These are phyloP conservation scores for Leccinum disarticulatum DNA, from an alignment of 768 basidiomycete genomes.

Conservation along the genomic window DNA sequence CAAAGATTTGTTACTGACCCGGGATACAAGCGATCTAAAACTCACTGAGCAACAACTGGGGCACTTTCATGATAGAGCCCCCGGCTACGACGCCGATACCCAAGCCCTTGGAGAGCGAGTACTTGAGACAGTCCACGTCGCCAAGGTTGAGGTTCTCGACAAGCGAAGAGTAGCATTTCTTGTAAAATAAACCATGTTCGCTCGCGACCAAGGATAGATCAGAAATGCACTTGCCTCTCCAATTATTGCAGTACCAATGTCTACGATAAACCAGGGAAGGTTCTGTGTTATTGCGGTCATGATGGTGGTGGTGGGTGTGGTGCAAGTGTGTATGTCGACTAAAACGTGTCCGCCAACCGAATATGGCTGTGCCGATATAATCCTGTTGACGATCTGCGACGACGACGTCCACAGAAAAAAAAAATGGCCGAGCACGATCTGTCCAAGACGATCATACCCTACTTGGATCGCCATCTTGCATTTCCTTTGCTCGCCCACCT, in stretches of 20 bases:
- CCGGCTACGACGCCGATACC: constrained; percentile 92
- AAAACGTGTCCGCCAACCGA: neutral
- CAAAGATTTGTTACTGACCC: neutral
- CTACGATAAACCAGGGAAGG: constrained; percentile 82
- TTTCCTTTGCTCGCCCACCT: constrained; percentile 93
- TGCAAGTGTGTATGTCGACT: constrained; percentile 3
- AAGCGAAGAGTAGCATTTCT: constrained; percentile 91
- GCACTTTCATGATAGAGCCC: constrained; percentile 94
- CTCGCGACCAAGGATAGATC: neutral
- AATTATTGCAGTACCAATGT: constrained; percentile 78
- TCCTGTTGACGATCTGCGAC: constrained; percentile 8
- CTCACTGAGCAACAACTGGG: constrained; percentile 86
- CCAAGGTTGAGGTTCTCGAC: constrained; percentile 80
- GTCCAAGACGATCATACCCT: constrained; percentile 85
- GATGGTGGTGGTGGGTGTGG: constrained; percentile 19
- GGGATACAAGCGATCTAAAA: neutral
- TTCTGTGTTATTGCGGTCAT: constrained; percentile 82
- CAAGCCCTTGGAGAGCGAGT: constrained; percentile 87
- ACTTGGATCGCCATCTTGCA: constrained; percentile 92
- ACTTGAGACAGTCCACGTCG: constrained; percentile 85
- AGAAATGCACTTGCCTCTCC: constrained; percentile 56
- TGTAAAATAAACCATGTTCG: constrained; percentile 7
- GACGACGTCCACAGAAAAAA: constrained; percentile 7
- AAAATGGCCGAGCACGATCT: constrained; percentile 89
- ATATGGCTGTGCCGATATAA: constrained; percentile 27